Base-by-base conservation (phyloP, 805 yeast species). In the Tetrapisispora phaffii region DNA sequence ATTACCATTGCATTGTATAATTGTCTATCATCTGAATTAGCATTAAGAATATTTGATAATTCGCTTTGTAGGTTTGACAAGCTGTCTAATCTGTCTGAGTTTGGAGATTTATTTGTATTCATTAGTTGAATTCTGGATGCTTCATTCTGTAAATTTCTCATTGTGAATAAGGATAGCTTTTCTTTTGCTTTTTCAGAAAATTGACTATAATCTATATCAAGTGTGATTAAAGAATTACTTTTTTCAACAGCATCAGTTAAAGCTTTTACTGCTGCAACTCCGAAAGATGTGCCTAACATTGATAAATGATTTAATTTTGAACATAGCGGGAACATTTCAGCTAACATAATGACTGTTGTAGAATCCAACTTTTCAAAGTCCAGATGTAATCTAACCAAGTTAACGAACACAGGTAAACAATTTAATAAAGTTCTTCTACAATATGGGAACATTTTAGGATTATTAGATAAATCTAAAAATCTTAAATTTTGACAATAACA, bases 391-490 rank as follows among this genome's bases (percentile, higher is more conserved):
- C 95, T 70, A 0, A 76, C 60, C 50, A 89, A 64, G 39, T 72
- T 71, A 3, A 76, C 77, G 59, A 82, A 82, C 17, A 78, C 66
- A 1, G 96, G 95, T 42, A 89, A 62, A 49, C 74, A 73, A 16
- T 76, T 68, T 1, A 77, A 68, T 42, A 88, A 65, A 33, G 74
- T 70, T n/a, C 65, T 60, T 48, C 76, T 68, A 26, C 80, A 68
- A 5, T 68, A 58, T 1, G 86, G 87, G 62, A 88, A 85, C 17
- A 89, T 62, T 41, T 70, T 70, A n/a, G 81, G 79, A 62, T 88
- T 89, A 51, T 82, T 77, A 10, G 95, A 85, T 24, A 89, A 55
- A 60, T 89, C 97, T 47, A 89, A 67, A 57, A 81, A 85, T 53
- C 74, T 74, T 54, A 89, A 70, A 37, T 73, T 70, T 33, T 80